Base-by-base conservation (phyloP, 1,284 basidiomycete species). In the Coniferiporia weirii region DNA sequence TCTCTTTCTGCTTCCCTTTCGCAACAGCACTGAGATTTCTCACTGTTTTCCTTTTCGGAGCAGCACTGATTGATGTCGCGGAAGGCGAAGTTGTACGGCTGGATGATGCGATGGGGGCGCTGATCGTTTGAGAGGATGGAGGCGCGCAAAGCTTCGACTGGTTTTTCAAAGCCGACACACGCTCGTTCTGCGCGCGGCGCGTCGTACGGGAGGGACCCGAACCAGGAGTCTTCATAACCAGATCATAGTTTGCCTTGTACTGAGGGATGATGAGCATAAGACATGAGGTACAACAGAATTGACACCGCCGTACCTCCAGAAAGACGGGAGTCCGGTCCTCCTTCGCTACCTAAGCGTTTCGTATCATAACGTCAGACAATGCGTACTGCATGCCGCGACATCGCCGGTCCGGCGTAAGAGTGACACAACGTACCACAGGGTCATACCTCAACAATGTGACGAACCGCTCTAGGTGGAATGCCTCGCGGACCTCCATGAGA, bases 401-500 rank as follows among this genome's bases (percentile, higher is more conserved):
- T 10, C 13, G 38, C 12, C 15, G 32, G 17, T 15, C 9, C n/a
- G 38, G 1, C 1, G 35, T 40, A 19, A 4, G n/a, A 34, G 45
- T 61, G 20, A 49, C 17, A 20, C 17, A 47, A 69, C 80, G 55
- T 64, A 90, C 90, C 69, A 77, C 73, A 1, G 91, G 92, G 70
- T 94, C 80, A 71, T 85, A 95, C 4, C 77, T 78, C 45, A 92
- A 73, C 73, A 95, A 77, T 22, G 81, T 84, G 3, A 83, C 79
- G 67, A 89, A 95, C 59, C 86, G 78, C 64, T 94, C 87, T 71
- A 95, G 77, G 67, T 95, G 93, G 71, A 94, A 95, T 59, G 83
- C 78, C 70, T 96, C 91, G 61, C 92, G 82, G 54, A 95, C 76
- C 87, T 91, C 15, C 38, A 40, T 40, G 38, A 10, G 15, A 61